Evolutionary conservation across 352 stramenopile species (phyloP), one percentile per base, ranked within the genome.

Genomic region (Pythium myriotylum): DNA sequence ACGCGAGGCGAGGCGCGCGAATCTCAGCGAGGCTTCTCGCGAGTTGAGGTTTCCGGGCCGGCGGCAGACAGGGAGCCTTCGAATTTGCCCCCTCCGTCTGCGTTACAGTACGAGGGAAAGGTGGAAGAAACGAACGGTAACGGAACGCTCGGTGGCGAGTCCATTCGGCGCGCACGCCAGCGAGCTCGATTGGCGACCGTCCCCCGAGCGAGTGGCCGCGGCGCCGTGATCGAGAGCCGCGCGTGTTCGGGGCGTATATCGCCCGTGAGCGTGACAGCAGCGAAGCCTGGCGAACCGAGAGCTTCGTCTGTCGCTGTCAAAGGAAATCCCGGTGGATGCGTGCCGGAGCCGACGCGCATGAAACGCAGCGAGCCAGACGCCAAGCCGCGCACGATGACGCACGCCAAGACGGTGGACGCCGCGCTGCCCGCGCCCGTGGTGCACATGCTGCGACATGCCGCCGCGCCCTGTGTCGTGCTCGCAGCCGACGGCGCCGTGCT

Each of bases 401-500:
- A 54, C 29, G 19, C 3, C 19, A 20, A 16, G 23, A 40, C 27
- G 20, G 50, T 37, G 19, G 23, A 29, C 22, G 43, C 32, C 16
- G 16, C 45, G 29, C 40, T 69, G 39, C 71, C 61, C 17, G 48
- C 49, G 9, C 63, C 70, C 16, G 61, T 89, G 24, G 70, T 74
- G 24, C 80, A 76, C 26, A 54, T 87, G 16, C 57, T 91, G 24
- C 74, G 78, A 39, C 70, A 83, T 23, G 80, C 80, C 10, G 80
- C 83, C 32, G 82, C 75, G 26, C 80, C 82, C 0, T 70, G 66
- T 23, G 55, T 92, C 24, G 76, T 70, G 14, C 48, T 89, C 43
- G 67, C 73, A 37, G 43, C 52, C 13, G 61, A 78, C 43, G 78
- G 76, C 4, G 54, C 45, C 57, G 68, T 92, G n/a, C 72, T 78